Evolutionary conservation across 179 eudicot species (phyloP).

Genomic region (Carnegiea gigantea): DNA sequence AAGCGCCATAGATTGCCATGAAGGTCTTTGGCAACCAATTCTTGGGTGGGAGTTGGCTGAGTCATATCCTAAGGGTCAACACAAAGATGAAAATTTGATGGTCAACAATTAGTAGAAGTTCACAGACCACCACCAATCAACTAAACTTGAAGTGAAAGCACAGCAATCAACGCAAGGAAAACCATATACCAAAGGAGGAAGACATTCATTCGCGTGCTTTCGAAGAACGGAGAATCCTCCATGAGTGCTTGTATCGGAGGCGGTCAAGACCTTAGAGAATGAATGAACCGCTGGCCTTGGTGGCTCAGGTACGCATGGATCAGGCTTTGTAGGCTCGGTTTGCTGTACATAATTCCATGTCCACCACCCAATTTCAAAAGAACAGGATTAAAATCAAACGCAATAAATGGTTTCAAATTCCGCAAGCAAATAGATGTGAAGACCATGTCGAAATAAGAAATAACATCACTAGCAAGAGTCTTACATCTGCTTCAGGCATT

Average conservation of each 20-base stretch:
- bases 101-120: slow-evolving; percentile 2
- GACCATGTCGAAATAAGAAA: slow-evolving; percentile 29
- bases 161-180: background rate
- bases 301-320: slow-evolving; percentile 32
- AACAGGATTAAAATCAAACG: background rate
- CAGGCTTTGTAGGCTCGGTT: slow-evolving; percentile 40
- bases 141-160: background rate
- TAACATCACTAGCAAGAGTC: slow-evolving; percentile 31
- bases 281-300: slow-evolving; percentile 37
- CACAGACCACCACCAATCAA: background rate
- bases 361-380: slow-evolving; percentile 20
- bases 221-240: slow-evolving; percentile 69
- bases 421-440: slow-evolving; percentile 19
- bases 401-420: slow-evolving; percentile 10
- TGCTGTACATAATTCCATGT: slow-evolving; percentile 29
- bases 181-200: slow-evolving; percentile 58
- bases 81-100: background rate
- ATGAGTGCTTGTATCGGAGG: slow-evolving; percentile 74
- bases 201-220: slow-evolving; percentile 64
- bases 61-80: slow-evolving; percentile 54
- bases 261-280: slow-evolving; percentile 60
- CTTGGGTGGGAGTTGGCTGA: slow-evolving; percentile 57
- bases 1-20: slow-evolving; percentile 62
- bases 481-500: slow-evolving; percentile 51
- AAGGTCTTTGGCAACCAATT: slow-evolving; percentile 61